Evolutionary conservation across 140 eudicot genomes (phyloP).

Genomic region (Ambrosia hybrid): DNA sequence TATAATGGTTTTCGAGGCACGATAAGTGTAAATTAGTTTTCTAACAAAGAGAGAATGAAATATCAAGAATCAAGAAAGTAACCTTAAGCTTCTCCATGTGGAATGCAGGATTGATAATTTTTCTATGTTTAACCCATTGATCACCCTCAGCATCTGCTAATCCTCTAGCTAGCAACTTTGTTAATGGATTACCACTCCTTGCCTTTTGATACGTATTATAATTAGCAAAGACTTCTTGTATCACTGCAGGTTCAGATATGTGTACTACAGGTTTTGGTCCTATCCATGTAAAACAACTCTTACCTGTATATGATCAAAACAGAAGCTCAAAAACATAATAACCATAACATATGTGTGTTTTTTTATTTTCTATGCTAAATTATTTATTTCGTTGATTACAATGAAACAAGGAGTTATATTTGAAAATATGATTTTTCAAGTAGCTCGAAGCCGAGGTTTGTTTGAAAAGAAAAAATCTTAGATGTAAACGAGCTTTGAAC

Average conservation of each 20-base stretch:
- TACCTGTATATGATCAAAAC: background rate
- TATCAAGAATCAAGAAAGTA: background rate
- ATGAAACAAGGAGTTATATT: no score
- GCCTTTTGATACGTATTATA: background rate
- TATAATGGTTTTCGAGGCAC: no score
- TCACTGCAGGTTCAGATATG: background rate
- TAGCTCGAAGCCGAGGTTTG: no score
- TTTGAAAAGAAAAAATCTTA: no score
- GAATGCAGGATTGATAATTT: background rate
- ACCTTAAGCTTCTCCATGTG: background rate
- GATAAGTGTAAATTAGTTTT: no score
- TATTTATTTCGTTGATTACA: no score
- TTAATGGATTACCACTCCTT: background rate
- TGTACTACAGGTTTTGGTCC: background rate
- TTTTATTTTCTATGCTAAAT: no score
- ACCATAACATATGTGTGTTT: no score
- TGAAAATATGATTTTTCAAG: no score
- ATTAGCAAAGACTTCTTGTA: background rate
- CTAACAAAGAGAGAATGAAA: background rate
- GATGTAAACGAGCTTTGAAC: no score
- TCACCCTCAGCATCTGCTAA: background rate
- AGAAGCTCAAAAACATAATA: background rate
- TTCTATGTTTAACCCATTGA: background rate
- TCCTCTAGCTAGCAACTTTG: background rate
- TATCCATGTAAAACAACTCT: background rate